These are phyloP conservation scores for Polysphondylium violaceum DNA, from an alignment of 78 protist genomes.

Conservation along the genomic window DNA sequence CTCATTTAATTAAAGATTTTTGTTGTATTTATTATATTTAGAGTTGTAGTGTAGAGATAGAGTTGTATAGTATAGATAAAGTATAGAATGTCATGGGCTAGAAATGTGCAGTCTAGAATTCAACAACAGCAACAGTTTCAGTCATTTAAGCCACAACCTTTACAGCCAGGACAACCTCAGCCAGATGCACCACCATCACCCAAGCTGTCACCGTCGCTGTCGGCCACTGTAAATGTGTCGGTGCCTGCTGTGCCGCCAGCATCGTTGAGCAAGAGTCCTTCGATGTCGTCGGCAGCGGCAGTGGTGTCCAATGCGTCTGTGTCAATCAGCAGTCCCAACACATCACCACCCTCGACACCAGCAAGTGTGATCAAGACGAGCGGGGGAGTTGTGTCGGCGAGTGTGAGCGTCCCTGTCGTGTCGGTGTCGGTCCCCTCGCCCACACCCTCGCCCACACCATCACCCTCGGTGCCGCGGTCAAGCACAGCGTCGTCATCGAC, in stretches of 20 bases:
- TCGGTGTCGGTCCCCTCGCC: not conserved
- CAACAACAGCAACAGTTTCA: constrained; percentile 24
- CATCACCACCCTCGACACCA: not conserved
- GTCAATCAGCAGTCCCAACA: not conserved
- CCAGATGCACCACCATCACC: not conserved
- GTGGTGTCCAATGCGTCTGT: not conserved
- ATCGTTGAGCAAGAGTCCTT: no score
- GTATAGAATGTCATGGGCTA: constrained; percentile 66
- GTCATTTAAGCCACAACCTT: not conserved
- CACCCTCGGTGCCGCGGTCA: not conserved
- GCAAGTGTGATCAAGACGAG: no score
- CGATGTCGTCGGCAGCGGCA: no score
- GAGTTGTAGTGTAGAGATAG: no score
- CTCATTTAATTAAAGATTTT: no score
- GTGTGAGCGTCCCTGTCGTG: no score
- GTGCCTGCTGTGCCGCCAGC: no score
- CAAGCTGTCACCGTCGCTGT: not conserved
- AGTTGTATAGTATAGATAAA: no score
- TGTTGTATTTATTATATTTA: no score
- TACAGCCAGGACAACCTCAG: not conserved
- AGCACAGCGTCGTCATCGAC: no score
- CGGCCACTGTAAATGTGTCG: no score
- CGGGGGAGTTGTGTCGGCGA: no score
- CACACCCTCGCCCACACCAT: not conserved
- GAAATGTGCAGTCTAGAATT: constrained; percentile 45